Conservation (phyloP, 1,284 basidiomycete species). For the Ustilago loliicola region DNA sequence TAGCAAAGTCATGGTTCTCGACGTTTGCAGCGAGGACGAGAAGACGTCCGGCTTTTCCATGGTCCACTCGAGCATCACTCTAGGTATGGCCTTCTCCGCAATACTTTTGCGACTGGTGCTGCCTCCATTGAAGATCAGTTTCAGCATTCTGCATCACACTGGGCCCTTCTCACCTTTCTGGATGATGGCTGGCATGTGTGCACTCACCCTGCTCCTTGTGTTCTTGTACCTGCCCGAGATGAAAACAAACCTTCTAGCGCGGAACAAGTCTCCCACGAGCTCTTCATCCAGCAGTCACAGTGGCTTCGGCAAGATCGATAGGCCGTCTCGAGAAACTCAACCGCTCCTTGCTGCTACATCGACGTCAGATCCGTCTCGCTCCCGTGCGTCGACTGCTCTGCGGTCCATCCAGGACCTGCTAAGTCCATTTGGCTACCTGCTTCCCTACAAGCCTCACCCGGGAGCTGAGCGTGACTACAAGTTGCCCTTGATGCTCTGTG, state of each 20-base stretch:
- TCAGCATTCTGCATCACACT: constrained; percentile 36
- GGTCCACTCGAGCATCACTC: constrained; percentile 11
- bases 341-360: too few relatives aligned
- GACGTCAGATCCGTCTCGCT: too few relatives aligned
- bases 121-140: constrained; percentile 30
- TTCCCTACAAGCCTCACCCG: constrained; percentile 28
- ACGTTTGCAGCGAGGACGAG: constrained; percentile 33
- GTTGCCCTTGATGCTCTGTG: constrained; percentile 32
- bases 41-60: constrained; percentile 31
- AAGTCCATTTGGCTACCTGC: constrained; percentile 28
- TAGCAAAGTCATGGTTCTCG: constrained; percentile 39
- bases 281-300: constrained; percentile 16
- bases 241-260: neutral
- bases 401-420: constrained; percentile 11
- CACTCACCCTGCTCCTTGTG: constrained; percentile 6
- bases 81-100: constrained; percentile 30
- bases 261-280: constrained; percentile 3
- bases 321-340: too few relatives aligned
- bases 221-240: constrained; percentile 29
- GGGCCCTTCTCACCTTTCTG: constrained; percentile 45
- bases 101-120: constrained; percentile 22
- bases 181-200: constrained; percentile 2
- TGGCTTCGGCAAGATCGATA: too few relatives aligned
- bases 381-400: too few relatives aligned
- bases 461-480: constrained; percentile 35